Evolutionary conservation across 2,329 filamentous ascomycete genomes (phyloP).

Genomic region (Botryotinia calthae): DNA sequence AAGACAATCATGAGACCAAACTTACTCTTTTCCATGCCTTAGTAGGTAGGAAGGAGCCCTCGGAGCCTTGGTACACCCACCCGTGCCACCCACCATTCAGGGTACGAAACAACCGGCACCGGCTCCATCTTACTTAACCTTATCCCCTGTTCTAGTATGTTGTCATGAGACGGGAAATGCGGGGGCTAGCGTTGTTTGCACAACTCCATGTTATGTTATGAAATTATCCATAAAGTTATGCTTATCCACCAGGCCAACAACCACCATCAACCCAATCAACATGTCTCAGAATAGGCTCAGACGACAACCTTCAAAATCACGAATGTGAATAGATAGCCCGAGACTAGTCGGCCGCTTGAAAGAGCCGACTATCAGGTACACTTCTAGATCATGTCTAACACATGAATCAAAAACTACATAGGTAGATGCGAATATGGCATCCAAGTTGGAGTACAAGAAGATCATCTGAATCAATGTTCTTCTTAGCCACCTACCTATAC

Average conservation of each 20-base stretch:
- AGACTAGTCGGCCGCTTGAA: not conserved
- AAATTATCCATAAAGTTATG: not conserved
- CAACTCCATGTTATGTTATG: not conserved
- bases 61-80: not conserved
- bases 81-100: not conserved
- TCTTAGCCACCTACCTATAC: not conserved
- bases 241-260: not conserved
- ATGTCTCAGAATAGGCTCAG: slow-evolving; percentile 1
- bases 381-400: not conserved
- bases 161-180: slow-evolving; percentile 9
- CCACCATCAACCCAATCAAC: not conserved
- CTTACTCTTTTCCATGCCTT: not conserved
- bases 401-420: not conserved
- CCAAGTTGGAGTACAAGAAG: not conserved
- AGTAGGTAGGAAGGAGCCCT: not conserved
- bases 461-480: not conserved
- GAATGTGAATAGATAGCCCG: not conserved
- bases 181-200: slow-evolving; percentile 10
- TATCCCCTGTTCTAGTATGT: slow-evolving; percentile 1
- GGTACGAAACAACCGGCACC: not conserved
- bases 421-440: too few relatives aligned
- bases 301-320: not conserved
- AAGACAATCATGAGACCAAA: slow-evolving; percentile 3
- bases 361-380: not conserved
- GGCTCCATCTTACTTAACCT: not conserved